phyloP scores from a whole-genome alignment of 495 filamentous ascomycete genomes.

The Annulohypoxylon stygium region DNA sequence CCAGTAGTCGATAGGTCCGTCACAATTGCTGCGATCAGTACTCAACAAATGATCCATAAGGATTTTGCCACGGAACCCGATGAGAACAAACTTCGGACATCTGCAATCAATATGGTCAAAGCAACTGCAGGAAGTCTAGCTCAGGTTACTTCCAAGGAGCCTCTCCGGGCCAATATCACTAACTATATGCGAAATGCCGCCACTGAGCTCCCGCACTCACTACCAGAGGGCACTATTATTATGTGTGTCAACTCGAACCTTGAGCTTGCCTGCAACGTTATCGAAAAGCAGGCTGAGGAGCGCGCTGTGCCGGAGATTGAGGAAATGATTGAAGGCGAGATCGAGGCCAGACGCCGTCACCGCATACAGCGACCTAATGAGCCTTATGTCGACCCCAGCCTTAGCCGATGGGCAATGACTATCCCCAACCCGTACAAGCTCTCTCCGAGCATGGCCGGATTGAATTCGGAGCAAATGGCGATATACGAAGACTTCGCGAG shows the following conservation, averaged over 20 bases:
- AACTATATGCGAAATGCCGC: constrained; percentile 92
- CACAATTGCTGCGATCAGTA: constrained; percentile 96
- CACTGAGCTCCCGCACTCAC: constrained; percentile 74
- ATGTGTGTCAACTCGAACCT: constrained; percentile 99
- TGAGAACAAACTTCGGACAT: constrained; percentile 83
- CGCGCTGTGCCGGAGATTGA: constrained; percentile 94
- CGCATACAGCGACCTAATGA: constrained; percentile 77
- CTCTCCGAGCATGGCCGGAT: constrained; percentile 69
- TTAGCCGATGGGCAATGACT: constrained; percentile 87
- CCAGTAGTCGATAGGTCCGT: constrained; percentile 97
- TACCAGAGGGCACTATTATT: constrained; percentile 89
- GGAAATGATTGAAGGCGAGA: constrained; percentile 81
- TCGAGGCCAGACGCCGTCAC: constrained; percentile 80
- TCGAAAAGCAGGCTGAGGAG: constrained; percentile 94
- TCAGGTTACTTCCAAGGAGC: constrained; percentile 97
- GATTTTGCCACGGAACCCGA: constrained; percentile 95
- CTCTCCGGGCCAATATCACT: constrained; percentile 91
- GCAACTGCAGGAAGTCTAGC: constrained; percentile 92
- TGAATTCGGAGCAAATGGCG: constrained; percentile 92
- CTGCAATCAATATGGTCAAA: constrained; percentile 91
- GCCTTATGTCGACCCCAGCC: constrained; percentile 80
- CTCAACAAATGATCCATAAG: constrained; percentile 91
- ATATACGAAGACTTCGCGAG: constrained; percentile 97
- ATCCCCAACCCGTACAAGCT: constrained; percentile 93
- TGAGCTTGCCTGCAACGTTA: constrained; percentile 89